Evolutionary conservation across 805 yeast species (phyloP), one percentile per base, ranked within the genome.

Genomic region (Saccharomycopsis sp.): DNA sequence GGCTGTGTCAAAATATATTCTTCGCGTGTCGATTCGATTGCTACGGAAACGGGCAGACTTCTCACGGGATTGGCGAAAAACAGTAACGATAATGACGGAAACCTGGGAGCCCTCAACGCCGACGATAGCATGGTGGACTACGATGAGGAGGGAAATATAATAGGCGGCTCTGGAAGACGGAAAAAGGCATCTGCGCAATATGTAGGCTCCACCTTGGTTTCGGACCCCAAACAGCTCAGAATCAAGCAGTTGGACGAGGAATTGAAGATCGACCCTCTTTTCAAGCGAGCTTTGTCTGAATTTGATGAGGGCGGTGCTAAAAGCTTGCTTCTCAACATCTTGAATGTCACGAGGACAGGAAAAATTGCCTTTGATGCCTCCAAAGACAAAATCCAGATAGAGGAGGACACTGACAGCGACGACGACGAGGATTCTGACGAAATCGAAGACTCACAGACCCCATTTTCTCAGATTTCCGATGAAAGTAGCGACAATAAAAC

Each of bases 1-100:
- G 97, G 97, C 0, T 91, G 97, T 74, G 91, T 91, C 40, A 90
- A 90, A 72, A 89, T 91, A 53, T 91, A 91, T 68, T 82, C 91
- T 15, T 87, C 94, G n/a, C 80, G 98, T 64, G 90, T 91, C 20
- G 97, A 91, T 65, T 86, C 96, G 0, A 96, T 89, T 0, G 94
- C 91, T 3, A 84, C 86, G 8, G 97, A 91, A 65, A 90, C 97
- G 0, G 94, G 96, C 1, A 84, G 83, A 64, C 73, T 91, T 56
- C 70, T 90, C 34, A 85, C 87, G 70, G 95, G 96, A 2, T 70
- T 88, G 56, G 82, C 90, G 1, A 63, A 63, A 9, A 62, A 61
- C 21, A 62, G 61, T 20, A 64, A 40, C 5, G 57, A 54, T 4
- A 44, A 34, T 14, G 58, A 63, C 5, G 65, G 60, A 2, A 71